Evolutionary conservation across 2,329 filamentous ascomycete genomes (phyloP).

Genomic region (Coniochaeta hoffmannii): DNA sequence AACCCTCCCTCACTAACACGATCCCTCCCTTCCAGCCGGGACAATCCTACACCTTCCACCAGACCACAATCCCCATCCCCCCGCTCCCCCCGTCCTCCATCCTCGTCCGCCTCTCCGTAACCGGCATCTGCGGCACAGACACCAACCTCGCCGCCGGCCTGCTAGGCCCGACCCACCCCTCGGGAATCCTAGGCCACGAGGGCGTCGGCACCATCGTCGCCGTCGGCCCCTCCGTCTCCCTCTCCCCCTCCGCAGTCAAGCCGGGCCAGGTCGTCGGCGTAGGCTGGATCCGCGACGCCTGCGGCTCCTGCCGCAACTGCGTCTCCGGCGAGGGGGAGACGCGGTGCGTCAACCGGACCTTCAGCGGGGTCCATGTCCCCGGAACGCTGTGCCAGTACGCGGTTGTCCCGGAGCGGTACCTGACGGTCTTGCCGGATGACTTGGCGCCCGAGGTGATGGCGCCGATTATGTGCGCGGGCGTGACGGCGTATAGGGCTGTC

Average conservation of each 20-base stretch:
- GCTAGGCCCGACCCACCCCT: constrained; percentile 21
- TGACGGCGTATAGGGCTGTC: constrained; percentile 34
- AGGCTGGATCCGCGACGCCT: constrained; percentile 29
- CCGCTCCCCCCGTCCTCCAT: constrained; percentile 20
- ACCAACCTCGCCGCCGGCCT: constrained; percentile 27
- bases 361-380: constrained; percentile 24
- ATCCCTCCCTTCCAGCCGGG: not conserved
- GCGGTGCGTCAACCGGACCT: constrained; percentile 23
- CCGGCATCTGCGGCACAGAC: constrained; percentile 32
- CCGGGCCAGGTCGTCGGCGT: constrained; percentile 29
- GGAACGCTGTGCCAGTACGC: constrained; percentile 33
- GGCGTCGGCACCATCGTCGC: constrained; percentile 31
- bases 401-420: constrained; percentile 25
- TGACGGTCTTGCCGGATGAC: constrained; percentile 19
- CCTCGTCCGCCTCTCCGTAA: constrained; percentile 26
- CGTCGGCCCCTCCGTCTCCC: constrained; percentile 25
- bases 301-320: constrained; percentile 23
- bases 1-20: not conserved
- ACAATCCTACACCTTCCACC: not conserved
- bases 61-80: constrained; percentile 13
- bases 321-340: constrained; percentile 24
- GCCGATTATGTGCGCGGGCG: constrained; percentile 33
- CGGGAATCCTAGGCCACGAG: constrained; percentile 33
- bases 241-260: constrained; percentile 14
- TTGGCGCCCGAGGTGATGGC: constrained; percentile 29